Evolutionary conservation across 2,329 filamentous ascomycete species (phyloP).

Genomic region (Cladosporium sphaerospermum): DNA sequence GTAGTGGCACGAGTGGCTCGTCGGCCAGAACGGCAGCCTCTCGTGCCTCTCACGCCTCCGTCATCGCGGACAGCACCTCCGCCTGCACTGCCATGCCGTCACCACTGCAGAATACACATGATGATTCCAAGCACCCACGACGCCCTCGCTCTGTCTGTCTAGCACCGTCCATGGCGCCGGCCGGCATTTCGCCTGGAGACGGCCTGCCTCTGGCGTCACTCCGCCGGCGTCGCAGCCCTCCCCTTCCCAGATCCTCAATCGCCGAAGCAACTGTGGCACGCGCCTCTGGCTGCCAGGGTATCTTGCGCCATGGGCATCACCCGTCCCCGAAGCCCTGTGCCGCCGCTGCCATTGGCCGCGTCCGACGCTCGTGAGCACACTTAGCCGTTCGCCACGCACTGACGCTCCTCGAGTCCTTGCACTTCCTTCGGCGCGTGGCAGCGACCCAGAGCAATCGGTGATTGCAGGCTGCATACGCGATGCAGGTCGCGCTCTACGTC

Average conservation of each 20-base stretch:
- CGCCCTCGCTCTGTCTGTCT: not conserved
- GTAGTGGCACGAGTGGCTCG: not conserved
- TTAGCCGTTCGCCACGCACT: constrained; percentile 8
- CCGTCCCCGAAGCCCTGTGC: not conserved
- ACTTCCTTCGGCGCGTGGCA: constrained; percentile 11
- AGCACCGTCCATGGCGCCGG: constrained; percentile 3
- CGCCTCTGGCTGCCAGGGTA: constrained; percentile 10
- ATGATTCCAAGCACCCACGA: no score
- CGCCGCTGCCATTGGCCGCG: constrained; percentile 1
- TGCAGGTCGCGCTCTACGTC: constrained; percentile 1
- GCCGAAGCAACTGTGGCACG: constrained; percentile 12
- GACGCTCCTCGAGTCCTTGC: constrained; percentile 3
- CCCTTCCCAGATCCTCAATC: constrained; percentile 3
- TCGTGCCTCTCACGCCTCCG: no score
- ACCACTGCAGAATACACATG: not conserved
- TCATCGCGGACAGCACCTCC: no score
- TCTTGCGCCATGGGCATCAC: constrained; percentile 9
- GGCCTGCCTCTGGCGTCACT: not conserved
- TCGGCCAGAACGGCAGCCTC: no score
- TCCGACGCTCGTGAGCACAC: constrained; percentile 2
- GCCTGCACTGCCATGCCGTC: no score
- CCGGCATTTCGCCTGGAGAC: constrained; percentile 1
- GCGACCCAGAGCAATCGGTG: constrained; percentile 11
- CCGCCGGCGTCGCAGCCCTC: not conserved
- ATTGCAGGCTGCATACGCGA: constrained; percentile 1